A percentile compares a stretch with the other conserved stretches of the same genome.
Conservation (phyloP, 2,329 filamentous ascomycete species). For the Stachybotrys elegans region DNA sequence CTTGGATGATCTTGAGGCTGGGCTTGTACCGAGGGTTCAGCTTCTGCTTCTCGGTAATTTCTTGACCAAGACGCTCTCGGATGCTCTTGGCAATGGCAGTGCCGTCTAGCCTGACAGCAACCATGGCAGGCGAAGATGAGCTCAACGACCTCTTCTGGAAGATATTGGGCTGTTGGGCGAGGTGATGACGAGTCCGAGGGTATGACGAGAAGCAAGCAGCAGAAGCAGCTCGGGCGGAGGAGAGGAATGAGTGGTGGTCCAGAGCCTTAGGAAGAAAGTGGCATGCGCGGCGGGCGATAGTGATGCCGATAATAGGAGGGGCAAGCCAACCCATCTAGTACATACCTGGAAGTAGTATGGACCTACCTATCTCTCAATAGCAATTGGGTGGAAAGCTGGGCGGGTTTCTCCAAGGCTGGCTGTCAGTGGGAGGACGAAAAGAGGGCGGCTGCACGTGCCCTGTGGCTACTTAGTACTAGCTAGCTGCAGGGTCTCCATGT, state of each 20-base stretch:
- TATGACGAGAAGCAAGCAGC: not conserved
- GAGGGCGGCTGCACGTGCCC: too few relatives aligned
- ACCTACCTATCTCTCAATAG: too few relatives aligned
- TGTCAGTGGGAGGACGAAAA: too few relatives aligned
- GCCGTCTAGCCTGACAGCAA: conserved; percentile 89
- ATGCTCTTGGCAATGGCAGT: conserved; percentile 91
- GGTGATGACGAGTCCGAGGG: not conserved
- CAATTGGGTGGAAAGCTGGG: too few relatives aligned
- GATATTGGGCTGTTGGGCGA: not conserved
- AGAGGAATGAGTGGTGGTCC: not conserved
- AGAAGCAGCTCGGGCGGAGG: not conserved
- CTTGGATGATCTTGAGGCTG: conserved; percentile 90
- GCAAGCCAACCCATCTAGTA: too few relatives aligned
- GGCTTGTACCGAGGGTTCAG: conserved; percentile 84
- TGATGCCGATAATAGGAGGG: not conserved
- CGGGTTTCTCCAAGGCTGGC: too few relatives aligned
- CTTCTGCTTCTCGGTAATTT: conserved; percentile 79
- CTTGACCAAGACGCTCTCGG: conserved; percentile 70
- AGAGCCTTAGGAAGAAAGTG: too few relatives aligned
- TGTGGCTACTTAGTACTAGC: too few relatives aligned
- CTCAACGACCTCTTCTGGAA: too few relatives aligned
- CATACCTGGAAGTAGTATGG: too few relatives aligned
- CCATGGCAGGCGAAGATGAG: conserved; percentile 61
- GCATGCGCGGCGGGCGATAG: too few relatives aligned
- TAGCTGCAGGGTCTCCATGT: too few relatives aligned